Evolutionary conservation across 805 yeast genomes (phyloP).

Genomic region (Kodamaea leandrae): DNA sequence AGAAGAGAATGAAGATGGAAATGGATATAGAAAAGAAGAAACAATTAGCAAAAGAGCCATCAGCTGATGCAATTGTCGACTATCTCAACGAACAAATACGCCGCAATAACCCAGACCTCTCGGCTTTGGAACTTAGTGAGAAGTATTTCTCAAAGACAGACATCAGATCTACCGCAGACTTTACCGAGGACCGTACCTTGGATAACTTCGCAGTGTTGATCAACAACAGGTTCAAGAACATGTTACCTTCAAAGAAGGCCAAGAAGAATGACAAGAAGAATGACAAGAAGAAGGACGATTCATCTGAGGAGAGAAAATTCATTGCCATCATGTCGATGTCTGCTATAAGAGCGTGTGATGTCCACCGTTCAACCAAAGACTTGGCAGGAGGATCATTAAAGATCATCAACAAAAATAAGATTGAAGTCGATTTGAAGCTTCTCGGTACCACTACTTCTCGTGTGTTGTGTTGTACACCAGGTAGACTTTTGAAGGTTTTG

Average conservation of each 20-base stretch:
- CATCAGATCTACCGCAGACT: constrained; percentile 62
- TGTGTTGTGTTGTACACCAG: constrained; percentile 63
- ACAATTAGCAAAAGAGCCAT: constrained; percentile 46
- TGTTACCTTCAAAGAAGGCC: constrained; percentile 39
- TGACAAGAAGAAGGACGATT: constrained; percentile 6
- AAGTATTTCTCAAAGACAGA: constrained; percentile 53
- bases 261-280: constrained; percentile 23
- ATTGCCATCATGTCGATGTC: constrained; percentile 64
- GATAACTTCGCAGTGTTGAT: constrained; percentile 58
- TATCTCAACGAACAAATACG: constrained; percentile 61
- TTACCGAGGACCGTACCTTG: constrained; percentile 50
- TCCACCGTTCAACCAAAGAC: constrained; percentile 58
- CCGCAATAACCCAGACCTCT: constrained; percentile 59
- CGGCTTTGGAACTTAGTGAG: constrained; percentile 74
- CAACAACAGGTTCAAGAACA: constrained; percentile 45
- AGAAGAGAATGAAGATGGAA: constrained; percentile 67
- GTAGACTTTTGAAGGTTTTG: constrained; percentile 50
- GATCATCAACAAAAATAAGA: constrained; percentile 70
- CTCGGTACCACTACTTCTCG: constrained; percentile 45
- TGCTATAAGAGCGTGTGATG: constrained; percentile 84
- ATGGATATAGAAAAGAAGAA: constrained; percentile 59
- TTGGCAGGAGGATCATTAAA: constrained; percentile 58
- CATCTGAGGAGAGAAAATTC: constrained; percentile 38
- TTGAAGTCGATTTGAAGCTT: constrained; percentile 57
- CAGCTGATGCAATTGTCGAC: constrained; percentile 65